These are phyloP conservation scores for Citrus unshiu DNA, from an alignment of 345 rosid genomes.

Conservation along the genomic window DNA sequence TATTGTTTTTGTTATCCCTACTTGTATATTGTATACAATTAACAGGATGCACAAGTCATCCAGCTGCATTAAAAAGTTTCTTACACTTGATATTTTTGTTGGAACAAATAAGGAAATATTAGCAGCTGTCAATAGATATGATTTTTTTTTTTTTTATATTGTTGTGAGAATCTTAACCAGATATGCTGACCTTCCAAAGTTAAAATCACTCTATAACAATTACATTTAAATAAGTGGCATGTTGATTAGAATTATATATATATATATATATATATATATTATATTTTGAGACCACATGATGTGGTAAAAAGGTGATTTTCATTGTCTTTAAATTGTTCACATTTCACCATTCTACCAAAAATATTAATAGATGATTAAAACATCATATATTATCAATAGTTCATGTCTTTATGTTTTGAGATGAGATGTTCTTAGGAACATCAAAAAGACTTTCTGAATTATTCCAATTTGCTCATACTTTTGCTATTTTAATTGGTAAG, in stretches of 20 bases:
- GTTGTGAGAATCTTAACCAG: background rate
- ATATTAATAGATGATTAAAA: background rate
- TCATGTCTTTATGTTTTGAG: background rate
- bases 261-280: background rate
- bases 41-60: background rate
- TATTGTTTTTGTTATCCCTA: background rate
- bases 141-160: background rate
- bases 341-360: background rate
- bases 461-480: background rate
- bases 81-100: background rate
- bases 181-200: background rate
- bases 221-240: background rate
- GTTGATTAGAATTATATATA: background rate
- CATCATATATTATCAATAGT: background rate
- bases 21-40: background rate
- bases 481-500: background rate
- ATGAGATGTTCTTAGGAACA: constrained; percentile 2
- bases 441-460: background rate
- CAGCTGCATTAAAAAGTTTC: background rate
- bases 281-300: background rate
- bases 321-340: background rate
- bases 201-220: background rate
- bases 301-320: background rate
- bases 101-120: background rate
- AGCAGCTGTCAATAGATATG: background rate